Evolutionary conservation across 345 rosid species (phyloP).

Genomic region (Jatropha curcas): DNA sequence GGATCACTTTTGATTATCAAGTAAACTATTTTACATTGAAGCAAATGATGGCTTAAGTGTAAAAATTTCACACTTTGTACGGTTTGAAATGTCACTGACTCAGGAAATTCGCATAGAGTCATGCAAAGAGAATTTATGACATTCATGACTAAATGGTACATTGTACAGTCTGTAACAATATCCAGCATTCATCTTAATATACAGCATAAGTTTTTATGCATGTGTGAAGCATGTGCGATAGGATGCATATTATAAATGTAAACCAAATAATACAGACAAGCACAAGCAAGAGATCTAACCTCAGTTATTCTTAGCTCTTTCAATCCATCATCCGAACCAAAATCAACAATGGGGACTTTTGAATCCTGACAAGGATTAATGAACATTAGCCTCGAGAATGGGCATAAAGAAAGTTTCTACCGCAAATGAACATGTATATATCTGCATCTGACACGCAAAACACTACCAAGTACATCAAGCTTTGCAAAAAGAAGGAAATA

Average conservation of each 20-base stretch:
- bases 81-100: neutral
- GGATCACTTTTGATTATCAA: neutral
- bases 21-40: neutral
- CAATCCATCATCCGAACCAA: conserved; percentile 64
- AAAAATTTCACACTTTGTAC: neutral
- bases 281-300: conserved; percentile 49
- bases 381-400: conserved; percentile 12
- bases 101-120: conserved; percentile 4
- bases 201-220: neutral
- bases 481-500: neutral
- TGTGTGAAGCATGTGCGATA: neutral
- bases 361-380: conserved; percentile 45
- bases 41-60: conserved; percentile 3
- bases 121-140: neutral
- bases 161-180: neutral
- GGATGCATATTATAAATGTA: neutral
- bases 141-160: neutral
- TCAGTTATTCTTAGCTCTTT: conserved; percentile 61
- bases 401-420: neutral
- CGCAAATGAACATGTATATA: neutral
- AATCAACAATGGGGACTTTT: conserved; percentile 53
- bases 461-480: neutral
- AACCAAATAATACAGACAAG: conserved; percentile 11
- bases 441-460: neutral
- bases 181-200: neutral